phyloP scores from a whole-genome alignment of 768 basidiomycete species.

The Suillus paluster region DNA sequence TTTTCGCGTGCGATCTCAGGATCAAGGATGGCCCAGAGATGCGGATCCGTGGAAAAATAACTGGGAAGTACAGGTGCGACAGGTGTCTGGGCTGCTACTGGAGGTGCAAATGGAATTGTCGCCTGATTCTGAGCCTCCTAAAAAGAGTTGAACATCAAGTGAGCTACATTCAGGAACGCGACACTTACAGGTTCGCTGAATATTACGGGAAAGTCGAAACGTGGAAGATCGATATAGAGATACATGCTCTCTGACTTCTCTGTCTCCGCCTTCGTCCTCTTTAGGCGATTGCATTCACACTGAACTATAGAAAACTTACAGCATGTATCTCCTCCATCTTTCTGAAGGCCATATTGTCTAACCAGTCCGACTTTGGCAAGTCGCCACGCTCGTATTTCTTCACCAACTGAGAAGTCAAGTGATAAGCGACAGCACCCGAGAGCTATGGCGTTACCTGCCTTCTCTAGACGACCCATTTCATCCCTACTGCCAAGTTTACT shows the following conservation, averaged over 20 bases:
- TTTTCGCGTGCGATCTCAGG: constrained; percentile 93
- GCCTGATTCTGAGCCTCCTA: constrained; percentile 48
- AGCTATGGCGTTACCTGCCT: constrained; percentile 49
- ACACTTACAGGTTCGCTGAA: constrained; percentile 84
- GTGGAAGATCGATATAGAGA: constrained; percentile 92
- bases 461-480: constrained; percentile 94
- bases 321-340: constrained; percentile 90
- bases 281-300: not conserved
- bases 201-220: constrained; percentile 98
- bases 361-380: constrained; percentile 91
- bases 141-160: not conserved
- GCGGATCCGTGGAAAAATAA: constrained; percentile 63
- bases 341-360: constrained; percentile 90
- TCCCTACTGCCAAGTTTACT: constrained; percentile 84
- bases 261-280: constrained; percentile 71
- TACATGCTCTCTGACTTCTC: constrained; percentile 94
- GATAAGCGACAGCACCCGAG: constrained; percentile 30
- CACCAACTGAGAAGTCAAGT: constrained; percentile 57
- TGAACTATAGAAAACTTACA: constrained; percentile 46
- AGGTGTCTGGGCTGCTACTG: constrained; percentile 48
- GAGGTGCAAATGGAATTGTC: constrained; percentile 45
- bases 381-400: constrained; percentile 97
- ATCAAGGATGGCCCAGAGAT: constrained; percentile 88
- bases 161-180: not conserved
- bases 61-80: constrained; percentile 44